Evolutionary conservation across 2,329 filamentous ascomycete species (phyloP).

Genomic region (Sphaceloma murrayae): DNA sequence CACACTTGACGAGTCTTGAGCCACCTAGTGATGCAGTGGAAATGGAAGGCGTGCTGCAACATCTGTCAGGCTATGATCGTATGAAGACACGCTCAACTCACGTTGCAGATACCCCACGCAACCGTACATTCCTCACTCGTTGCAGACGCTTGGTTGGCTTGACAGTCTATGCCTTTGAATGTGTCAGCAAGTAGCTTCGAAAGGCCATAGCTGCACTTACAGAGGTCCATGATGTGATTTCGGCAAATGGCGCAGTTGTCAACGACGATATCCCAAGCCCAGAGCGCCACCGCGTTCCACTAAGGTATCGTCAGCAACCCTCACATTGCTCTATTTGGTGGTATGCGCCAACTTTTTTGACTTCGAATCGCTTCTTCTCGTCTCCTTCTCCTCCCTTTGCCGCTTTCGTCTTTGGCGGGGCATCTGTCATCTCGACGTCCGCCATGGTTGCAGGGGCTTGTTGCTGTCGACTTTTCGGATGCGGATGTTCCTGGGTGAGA

Average conservation of each 20-base stretch:
- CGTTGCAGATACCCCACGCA: conserved; percentile 98
- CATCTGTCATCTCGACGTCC: conserved; percentile 95
- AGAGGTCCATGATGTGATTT: conserved; percentile 99
- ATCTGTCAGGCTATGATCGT: conserved; percentile 29
- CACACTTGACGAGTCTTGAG: conserved; percentile 98
- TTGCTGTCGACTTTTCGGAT: conserved; percentile 20
- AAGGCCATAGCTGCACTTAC: conserved; percentile 41
- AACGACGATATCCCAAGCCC: conserved; percentile 99
- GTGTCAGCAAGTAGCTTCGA: background rate
- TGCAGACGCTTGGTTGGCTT: conserved; percentile 94
- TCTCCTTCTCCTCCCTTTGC: conserved; percentile 44
- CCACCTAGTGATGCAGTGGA: conserved; percentile 99
- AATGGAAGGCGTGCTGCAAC: conserved; percentile 90
- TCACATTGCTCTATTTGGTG: too few species aligned
- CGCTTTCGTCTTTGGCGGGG: conserved; percentile 46
- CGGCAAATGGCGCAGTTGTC: conserved; percentile 99
- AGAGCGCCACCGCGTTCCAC: conserved; percentile 98
- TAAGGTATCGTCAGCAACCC: too few species aligned
- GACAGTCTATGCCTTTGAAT: conserved; percentile 77
- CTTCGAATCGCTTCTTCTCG: conserved; percentile 87
- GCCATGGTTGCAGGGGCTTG: conserved; percentile 53
- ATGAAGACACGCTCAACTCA: conserved; percentile 40
- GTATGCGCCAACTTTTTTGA: conserved; percentile 70
- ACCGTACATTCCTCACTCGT: conserved; percentile 98
- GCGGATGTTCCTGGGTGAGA: conserved; percentile 21